Base-by-base conservation (phyloP, 2,329 filamentous ascomycete species). In the Ceratocystis albifundus region DNA sequence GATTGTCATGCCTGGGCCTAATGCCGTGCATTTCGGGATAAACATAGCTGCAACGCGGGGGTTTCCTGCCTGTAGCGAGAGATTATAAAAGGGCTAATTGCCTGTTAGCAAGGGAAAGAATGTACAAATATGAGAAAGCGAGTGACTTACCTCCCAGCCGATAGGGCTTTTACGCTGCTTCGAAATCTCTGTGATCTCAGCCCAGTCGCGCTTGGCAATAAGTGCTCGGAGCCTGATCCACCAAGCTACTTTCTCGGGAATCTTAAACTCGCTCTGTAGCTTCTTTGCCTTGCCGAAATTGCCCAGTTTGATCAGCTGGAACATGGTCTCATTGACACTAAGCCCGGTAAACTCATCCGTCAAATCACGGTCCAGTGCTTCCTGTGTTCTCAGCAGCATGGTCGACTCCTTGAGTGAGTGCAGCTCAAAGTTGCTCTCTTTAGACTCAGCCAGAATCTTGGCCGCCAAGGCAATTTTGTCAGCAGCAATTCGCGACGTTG, bases 401-500 rank as follows among this genome's bases (percentile, higher is more conserved):
- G 85, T 83, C 0, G 91, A 87, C 75, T 99, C 94, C 69, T 90
- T 88, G 28, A 97, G 78, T 1, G 87, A 82, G 69, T 85, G 83
- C 2, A 90, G 80, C 74, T 95, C 89, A 70, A 90, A 85, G 2
- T 82, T 79, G 7, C 85, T 81, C 71, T 97, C 92, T 72, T 90
- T 91, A 2, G 88, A 88, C 69, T 97, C 93, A 0, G 87, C 81
- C 1, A 99, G 81, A 32, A 96, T 78, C 72, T 93, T 94, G 6
- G 86, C 84, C 0, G 92, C 91, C 22, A 95, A 80, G n/a, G 89
- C 88, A 48, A 99, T 80, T 77, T 96, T 97, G 74, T 97, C 94
- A 1, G 84, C 82, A 4, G 89, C 83, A 0, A 85, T 86, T 44
- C 86, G 81, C 30, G 85, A 79, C 69, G 88, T 85, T 0, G 85